Evolutionary conservation across 1,284 basidiomycete species (phyloP).

Genomic region (Afroboletus lepidellus): DNA sequence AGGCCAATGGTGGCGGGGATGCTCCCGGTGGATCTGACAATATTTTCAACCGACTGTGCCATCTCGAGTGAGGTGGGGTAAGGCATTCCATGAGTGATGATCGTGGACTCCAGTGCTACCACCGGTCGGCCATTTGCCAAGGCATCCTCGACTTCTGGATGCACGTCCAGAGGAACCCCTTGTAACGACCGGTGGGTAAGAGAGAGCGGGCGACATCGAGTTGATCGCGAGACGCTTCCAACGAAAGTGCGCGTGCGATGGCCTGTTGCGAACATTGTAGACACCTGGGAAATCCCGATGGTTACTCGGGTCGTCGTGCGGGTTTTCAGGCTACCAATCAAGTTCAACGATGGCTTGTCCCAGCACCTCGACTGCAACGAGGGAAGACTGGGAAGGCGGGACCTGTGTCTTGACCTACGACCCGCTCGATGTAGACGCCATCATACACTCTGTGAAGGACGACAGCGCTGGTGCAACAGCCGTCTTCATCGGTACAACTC

Average conservation of each 20-base stretch:
- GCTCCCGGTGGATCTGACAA: constrained; percentile 76
- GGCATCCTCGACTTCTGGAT: constrained; percentile 80
- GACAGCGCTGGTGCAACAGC: constrained; percentile 70
- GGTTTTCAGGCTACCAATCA: neutral
- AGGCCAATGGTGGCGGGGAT: constrained; percentile 92
- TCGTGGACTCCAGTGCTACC: constrained; percentile 83
- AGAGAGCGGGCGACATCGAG: constrained; percentile 9
- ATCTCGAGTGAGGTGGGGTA: constrained; percentile 78
- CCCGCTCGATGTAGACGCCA: constrained; percentile 52
- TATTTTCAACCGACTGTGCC: constrained; percentile 71
- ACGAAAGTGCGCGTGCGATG: constrained; percentile 5
- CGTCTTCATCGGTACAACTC: constrained; percentile 72
- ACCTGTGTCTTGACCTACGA: constrained; percentile 61
- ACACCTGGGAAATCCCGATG: too few species aligned
- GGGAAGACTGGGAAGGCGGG: constrained; percentile 46
- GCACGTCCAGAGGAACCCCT: constrained; percentile 58
- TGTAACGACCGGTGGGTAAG: neutral
- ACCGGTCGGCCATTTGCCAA: constrained; percentile 57
- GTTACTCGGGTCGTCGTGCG: too few species aligned
- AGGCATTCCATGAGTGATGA: constrained; percentile 91
- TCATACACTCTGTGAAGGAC: constrained; percentile 60
- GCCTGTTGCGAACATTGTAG: constrained; percentile 22
- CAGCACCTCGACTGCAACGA: constrained; percentile 47
- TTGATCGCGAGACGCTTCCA: constrained; percentile 3
- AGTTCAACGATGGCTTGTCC: constrained; percentile 23